These are phyloP conservation scores for Murraya koenigii DNA, from an alignment of 345 rosid species.

Conservation along the genomic window DNA sequence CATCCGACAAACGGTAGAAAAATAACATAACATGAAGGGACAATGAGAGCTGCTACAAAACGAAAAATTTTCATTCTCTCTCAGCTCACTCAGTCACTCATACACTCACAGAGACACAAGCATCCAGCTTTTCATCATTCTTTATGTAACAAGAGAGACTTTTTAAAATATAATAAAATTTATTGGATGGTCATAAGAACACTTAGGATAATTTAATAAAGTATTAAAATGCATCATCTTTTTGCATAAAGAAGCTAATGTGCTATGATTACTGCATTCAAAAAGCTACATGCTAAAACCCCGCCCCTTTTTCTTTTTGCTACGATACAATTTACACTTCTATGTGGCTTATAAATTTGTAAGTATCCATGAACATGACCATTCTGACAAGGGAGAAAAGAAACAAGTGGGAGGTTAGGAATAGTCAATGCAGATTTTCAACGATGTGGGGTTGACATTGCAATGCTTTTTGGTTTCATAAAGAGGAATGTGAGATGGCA, in stretches of 20 bases:
- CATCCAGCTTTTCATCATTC: slow-evolving; percentile 11
- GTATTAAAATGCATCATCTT: slow-evolving; percentile 15
- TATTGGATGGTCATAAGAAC: slow-evolving; percentile 15
- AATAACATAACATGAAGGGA: slow-evolving; percentile 15
- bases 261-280: slow-evolving; percentile 21
- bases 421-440: slow-evolving; percentile 6
- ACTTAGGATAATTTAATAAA: slow-evolving; percentile 1
- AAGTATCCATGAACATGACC: slow-evolving; percentile 10
- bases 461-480: slow-evolving; percentile 23
- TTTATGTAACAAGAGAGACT: slow-evolving; percentile 9
- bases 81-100: not conserved
- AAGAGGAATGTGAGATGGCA: slow-evolving; percentile 7
- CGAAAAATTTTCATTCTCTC: slow-evolving; percentile 21
- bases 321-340: not conserved
- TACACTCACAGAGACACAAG: not conserved
- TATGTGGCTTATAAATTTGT: not conserved
- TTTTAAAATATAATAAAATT: not conserved
- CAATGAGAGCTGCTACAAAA: slow-evolving; percentile 2
- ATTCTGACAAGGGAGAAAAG: not conserved
- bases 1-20: slow-evolving; percentile 29
- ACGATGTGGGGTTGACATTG: slow-evolving; percentile 35
- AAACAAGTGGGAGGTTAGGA: slow-evolving; percentile 14
- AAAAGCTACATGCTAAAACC: slow-evolving; percentile 10
- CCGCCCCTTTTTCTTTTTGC: not conserved
- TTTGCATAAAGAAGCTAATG: slow-evolving; percentile 30